phyloP scores from a whole-genome alignment of 495 filamentous ascomycete genomes.

The Penicillium paxilli region DNA sequence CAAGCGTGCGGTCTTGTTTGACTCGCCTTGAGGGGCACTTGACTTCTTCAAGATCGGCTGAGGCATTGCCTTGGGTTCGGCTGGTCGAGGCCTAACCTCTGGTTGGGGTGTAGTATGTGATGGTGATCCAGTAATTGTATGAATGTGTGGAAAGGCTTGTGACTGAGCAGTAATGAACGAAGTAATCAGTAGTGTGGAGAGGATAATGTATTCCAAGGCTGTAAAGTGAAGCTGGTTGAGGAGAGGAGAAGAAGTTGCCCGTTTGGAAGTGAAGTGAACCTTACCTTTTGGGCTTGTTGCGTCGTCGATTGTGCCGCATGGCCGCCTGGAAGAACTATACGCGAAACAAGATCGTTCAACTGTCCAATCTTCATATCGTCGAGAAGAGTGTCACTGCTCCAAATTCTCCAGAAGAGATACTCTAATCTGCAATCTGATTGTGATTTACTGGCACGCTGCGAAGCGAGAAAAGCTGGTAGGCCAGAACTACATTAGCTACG shows the following conservation, averaged over 20 bases:
- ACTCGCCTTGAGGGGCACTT: constrained; percentile 20
- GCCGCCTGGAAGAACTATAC: constrained; percentile 23
- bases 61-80: constrained; percentile 16
- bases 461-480: constrained; percentile 41
- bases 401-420: constrained; percentile 57
- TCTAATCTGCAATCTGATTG: constrained; percentile 47
- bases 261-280: neutral
- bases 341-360: constrained; percentile 41
- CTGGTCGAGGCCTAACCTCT: constrained; percentile 9
- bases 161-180: neutral
- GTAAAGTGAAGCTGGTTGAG: neutral
- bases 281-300: neutral
- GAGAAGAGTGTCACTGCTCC: constrained; percentile 35
- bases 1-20: constrained; percentile 37
- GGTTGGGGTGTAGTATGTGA: neutral
- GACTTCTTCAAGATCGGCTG: constrained; percentile 44
- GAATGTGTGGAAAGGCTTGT: neutral
- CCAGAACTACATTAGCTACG: constrained; percentile 4
- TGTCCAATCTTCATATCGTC: constrained; percentile 29
- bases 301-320: neutral
- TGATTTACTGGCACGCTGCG: constrained; percentile 33
- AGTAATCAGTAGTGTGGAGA: neutral
- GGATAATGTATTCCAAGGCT: no score
- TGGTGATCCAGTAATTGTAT: neutral
- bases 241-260: neutral